Evolutionary conservation across 805 yeast genomes (phyloP).

Genomic region (Candida parachauliodes): DNA sequence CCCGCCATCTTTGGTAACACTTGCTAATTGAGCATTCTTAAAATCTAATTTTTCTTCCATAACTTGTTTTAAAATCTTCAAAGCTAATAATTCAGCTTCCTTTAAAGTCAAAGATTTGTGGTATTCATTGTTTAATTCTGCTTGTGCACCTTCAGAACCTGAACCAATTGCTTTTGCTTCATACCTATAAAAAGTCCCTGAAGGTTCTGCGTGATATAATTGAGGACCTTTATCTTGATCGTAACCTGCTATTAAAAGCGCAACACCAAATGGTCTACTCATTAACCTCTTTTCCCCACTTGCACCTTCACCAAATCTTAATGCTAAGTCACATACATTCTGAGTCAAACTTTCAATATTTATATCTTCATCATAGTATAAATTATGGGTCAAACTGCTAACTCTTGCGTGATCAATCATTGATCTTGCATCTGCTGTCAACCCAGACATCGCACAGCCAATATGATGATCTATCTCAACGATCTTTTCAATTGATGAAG

Average conservation of each 20-base stretch:
- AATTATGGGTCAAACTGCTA: constrained; percentile 77
- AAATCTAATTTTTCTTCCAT: constrained; percentile 98
- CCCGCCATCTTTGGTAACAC: constrained; percentile 83
- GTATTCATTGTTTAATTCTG: constrained; percentile 94
- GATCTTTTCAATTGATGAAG: constrained; percentile 91
- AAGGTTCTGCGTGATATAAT: constrained; percentile 97
- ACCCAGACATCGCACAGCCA: constrained; percentile 98
- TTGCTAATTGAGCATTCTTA: constrained; percentile 90
- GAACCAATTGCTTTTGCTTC: constrained; percentile 99
- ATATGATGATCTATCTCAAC: constrained; percentile 91
- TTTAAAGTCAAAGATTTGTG: constrained; percentile 85
- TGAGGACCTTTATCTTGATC: constrained; percentile 95
- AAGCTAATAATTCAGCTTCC: constrained; percentile 87
- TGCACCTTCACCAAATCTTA: constrained; percentile 96
- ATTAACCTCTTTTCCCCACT: constrained; percentile 90
- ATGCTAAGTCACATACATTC: constrained; percentile 93
- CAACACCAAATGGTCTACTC: constrained; percentile 99
- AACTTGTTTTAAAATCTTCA: constrained; percentile 91
- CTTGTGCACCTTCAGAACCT: constrained; percentile 98
- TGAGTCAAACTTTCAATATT: constrained; percentile 93
- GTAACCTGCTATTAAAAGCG: constrained; percentile 89
- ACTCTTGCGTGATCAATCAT: constrained; percentile 99
- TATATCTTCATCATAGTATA: constrained; percentile 89
- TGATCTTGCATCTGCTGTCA: constrained; percentile 97
- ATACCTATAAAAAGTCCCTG: constrained; percentile 95